Conservation (phyloP, 305 asterid genomes). For the Fraxinus velutina region DNA sequence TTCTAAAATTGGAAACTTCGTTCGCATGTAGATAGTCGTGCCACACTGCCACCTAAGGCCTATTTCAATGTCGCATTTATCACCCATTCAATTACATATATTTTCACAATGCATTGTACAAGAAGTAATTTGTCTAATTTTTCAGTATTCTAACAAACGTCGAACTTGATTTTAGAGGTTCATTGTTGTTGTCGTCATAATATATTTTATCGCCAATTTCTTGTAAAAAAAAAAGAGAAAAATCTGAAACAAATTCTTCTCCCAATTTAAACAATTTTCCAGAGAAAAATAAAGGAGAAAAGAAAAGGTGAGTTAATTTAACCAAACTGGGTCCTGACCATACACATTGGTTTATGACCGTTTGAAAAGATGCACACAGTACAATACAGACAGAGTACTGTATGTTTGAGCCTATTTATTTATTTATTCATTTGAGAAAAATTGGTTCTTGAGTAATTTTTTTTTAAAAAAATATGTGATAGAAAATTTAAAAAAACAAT, state of each 20-base stretch:
- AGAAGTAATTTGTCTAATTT: too few species aligned
- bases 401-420: not conserved
- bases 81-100: not conserved
- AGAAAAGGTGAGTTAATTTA: not conserved
- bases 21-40: not conserved
- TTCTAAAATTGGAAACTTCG: not conserved
- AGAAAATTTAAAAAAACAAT: too few species aligned
- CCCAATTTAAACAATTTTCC: not conserved
- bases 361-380: conserved; percentile 24
- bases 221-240: not conserved
- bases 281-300: not conserved
- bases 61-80: too few species aligned
- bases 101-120: not conserved
- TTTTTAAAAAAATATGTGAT: too few species aligned
- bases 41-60: not conserved
- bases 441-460: too few species aligned
- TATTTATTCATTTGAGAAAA: too few species aligned
- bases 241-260: not conserved
- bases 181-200: not conserved
- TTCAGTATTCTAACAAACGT: too few species aligned
- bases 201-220: not conserved
- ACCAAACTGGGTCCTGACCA: conserved; percentile 20
- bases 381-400: conserved; percentile 19
- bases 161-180: not conserved
- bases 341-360: conserved; percentile 32